phyloP scores from a whole-genome alignment of 2,329 filamentous ascomycete species.

The Pestalotiopsis sp. region DNA sequence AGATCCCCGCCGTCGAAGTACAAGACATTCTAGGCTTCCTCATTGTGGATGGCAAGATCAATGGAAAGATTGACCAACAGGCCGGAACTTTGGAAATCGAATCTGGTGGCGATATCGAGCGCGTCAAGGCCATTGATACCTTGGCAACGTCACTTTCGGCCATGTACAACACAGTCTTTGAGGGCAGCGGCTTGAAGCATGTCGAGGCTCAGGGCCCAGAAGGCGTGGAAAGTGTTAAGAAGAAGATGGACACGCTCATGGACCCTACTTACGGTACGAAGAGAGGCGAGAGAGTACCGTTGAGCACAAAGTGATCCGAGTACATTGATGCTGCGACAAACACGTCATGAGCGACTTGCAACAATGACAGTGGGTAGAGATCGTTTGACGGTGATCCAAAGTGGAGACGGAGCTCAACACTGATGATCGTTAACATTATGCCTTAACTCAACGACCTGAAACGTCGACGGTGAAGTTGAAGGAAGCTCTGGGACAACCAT shows the following conservation, averaged over 20 bases:
- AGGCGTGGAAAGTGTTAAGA: not conserved
- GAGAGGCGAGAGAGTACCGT: not conserved
- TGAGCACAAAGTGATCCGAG: too few relatives aligned
- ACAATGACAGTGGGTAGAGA: not conserved
- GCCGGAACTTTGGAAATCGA: slow-evolving; percentile 81
- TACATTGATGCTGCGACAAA: too few relatives aligned
- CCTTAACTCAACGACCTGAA: not conserved
- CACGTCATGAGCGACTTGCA: not conserved
- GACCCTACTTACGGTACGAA: not conserved
- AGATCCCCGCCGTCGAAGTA: slow-evolving; percentile 86
- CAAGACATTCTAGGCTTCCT: slow-evolving; percentile 95
- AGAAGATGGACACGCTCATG: not conserved
- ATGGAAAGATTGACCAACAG: slow-evolving; percentile 88
- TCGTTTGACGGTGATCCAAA: not conserved
- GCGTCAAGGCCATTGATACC: slow-evolving; percentile 71
- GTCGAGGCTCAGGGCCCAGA: slow-evolving; percentile 8
- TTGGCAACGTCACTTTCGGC: slow-evolving; percentile 72
- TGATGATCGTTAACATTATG: not conserved
- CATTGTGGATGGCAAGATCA: slow-evolving; percentile 86
- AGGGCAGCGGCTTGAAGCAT: slow-evolving; percentile 70
- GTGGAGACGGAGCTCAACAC: not conserved
- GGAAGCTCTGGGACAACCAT: not conserved
- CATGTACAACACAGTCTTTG: slow-evolving; percentile 74
- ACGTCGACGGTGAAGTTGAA: not conserved
- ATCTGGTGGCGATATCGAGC: slow-evolving; percentile 72